phyloP scores from a whole-genome alignment of 768 basidiomycete genomes.

The Kondoa subrosea region DNA sequence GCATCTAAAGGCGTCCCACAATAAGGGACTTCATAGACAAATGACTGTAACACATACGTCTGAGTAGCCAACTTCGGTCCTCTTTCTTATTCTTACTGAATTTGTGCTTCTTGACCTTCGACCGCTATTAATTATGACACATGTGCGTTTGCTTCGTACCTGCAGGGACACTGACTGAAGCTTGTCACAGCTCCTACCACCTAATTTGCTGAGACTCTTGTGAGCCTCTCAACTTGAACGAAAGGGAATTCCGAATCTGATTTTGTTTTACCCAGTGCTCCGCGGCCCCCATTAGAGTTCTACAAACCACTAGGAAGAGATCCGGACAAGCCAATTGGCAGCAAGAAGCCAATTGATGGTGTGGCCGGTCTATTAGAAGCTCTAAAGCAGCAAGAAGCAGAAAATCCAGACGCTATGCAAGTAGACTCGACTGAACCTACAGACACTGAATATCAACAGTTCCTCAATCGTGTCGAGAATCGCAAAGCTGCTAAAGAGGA shows the following conservation, averaged over 20 bases:
- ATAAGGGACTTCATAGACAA: too few species aligned
- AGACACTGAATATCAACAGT: slow-evolving; percentile 12
- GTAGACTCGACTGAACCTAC: slow-evolving; percentile 4
- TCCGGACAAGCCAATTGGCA: slow-evolving; percentile 38
- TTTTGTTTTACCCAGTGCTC: slow-evolving; percentile 28
- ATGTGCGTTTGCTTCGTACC: not conserved
- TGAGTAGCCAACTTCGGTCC: too few species aligned
- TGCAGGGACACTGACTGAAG: not conserved
- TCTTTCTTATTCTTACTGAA: too few species aligned
- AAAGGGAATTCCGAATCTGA: not conserved
- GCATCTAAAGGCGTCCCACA: too few species aligned
- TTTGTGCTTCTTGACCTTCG: too few species aligned
- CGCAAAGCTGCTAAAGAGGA: slow-evolving; percentile 16
- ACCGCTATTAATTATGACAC: not conserved
- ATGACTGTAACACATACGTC: too few species aligned
- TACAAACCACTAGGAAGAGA: slow-evolving; percentile 68
- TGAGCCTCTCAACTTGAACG: slow-evolving; percentile 32
- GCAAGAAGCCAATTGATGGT: slow-evolving; percentile 34
- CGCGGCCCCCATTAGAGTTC: slow-evolving; percentile 77
- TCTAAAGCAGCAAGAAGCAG: slow-evolving; percentile 50
- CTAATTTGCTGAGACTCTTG: slow-evolving; percentile 90
- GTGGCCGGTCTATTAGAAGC: slow-evolving; percentile 57
- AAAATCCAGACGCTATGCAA: slow-evolving; percentile 22
- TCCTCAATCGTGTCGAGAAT: slow-evolving; percentile 28
- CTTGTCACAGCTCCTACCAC: slow-evolving; percentile 57